A percentile compares a stretch with the other conserved stretches of the same genome.
Evolutionary conservation across 75 land plant genomes (phyloP).

Genomic region (Picea sitchensis): DNA sequence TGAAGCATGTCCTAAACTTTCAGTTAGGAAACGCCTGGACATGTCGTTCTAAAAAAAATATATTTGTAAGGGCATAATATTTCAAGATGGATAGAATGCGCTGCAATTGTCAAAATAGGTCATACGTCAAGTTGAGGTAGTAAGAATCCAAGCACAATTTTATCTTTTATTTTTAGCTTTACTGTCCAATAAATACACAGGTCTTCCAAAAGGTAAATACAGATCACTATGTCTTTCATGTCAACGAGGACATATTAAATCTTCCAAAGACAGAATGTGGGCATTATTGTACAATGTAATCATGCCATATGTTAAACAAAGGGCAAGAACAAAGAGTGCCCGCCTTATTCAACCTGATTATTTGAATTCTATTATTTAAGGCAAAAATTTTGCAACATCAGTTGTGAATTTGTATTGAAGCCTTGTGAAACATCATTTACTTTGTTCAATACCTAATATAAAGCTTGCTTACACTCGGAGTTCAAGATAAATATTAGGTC

Average conservation of each 20-base stretch:
- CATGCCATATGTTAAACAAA: neutral
- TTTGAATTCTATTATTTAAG: neutral
- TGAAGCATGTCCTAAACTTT: slow-evolving; percentile 4
- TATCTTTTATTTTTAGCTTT: neutral
- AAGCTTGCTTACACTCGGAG: too few relatives aligned
- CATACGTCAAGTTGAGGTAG: neutral
- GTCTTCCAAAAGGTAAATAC: neutral
- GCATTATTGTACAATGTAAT: neutral
- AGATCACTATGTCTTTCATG: neutral
- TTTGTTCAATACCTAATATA: too few relatives aligned
- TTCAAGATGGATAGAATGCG: neutral
- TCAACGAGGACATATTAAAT: neutral
- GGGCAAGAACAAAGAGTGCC: neutral
- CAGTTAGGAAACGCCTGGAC: neutral
- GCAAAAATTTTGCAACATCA: too few relatives aligned
- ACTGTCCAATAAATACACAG: neutral
- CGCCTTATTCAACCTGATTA: neutral
- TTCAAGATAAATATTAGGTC: too few relatives aligned
- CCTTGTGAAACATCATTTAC: too few relatives aligned
- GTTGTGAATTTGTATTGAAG: too few relatives aligned
- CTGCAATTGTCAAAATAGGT: neutral
- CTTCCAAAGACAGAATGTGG: neutral
- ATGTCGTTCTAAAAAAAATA: too few relatives aligned
- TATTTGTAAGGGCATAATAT: neutral
- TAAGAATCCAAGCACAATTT: too few relatives aligned